Conservation (phyloP, 1,284 basidiomycete species). For the Anthracocystis setariae region DNA sequence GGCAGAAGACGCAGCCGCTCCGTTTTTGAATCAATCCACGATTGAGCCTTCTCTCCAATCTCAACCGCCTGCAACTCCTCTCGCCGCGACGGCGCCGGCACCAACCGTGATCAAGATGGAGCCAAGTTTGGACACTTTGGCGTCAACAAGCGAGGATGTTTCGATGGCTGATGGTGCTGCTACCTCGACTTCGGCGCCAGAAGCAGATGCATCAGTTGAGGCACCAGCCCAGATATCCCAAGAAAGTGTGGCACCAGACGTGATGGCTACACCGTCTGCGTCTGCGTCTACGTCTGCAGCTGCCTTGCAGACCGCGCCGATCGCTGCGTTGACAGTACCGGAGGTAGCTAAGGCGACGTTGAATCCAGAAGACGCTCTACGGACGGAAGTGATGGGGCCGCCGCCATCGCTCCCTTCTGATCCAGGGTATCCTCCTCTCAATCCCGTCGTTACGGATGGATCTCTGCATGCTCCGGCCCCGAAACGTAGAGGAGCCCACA, state of each 20-base stretch:
- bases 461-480: constrained; percentile 4
- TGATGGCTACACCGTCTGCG: not conserved
- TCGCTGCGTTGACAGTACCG: constrained; percentile 13
- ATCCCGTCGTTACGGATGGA: constrained; percentile 26
- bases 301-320: constrained; percentile 1
- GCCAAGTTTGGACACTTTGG: not conserved
- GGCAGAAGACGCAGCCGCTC: not conserved
- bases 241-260: constrained; percentile 1
- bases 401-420: constrained; percentile 40
- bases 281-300: constrained; percentile 3
- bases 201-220: constrained; percentile 17
- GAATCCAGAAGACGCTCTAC: constrained; percentile 18
- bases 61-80: not conserved
- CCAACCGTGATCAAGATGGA: constrained; percentile 12
- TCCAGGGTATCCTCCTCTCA: constrained; percentile 40
- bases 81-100: not conserved
- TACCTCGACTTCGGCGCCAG: not conserved
- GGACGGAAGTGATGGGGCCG: constrained; percentile 54
- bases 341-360: not conserved
- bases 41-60: not conserved
- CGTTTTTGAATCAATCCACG: not conserved
- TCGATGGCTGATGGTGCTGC: not conserved
- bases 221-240: constrained; percentile 1
- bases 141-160: not conserved
- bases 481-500: constrained; percentile 18